These are phyloP conservation scores for Mortierella sp. DNA, from an alignment of 371 early-diverging fungal species.

Conservation along the genomic window DNA sequence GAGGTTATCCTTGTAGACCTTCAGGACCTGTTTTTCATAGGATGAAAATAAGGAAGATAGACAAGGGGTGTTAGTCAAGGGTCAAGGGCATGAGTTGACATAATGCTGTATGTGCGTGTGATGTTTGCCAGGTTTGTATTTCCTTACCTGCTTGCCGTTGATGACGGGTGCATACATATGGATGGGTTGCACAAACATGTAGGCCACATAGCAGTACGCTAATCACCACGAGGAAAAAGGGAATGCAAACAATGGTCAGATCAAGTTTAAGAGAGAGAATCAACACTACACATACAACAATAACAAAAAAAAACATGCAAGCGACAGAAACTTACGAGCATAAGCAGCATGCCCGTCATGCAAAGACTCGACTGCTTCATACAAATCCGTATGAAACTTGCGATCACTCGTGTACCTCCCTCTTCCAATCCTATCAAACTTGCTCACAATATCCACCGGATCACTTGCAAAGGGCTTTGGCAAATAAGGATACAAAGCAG, in stretches of 20 bases:
- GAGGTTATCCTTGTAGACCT: slow-evolving; percentile 15
- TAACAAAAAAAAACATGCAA: background rate
- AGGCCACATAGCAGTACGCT: slow-evolving; percentile 17
- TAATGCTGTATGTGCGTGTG: background rate
- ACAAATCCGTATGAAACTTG: slow-evolving; percentile 15
- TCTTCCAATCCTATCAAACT: background rate
- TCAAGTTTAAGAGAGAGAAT: background rate
- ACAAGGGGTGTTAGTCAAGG: background rate
- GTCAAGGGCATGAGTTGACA: background rate
- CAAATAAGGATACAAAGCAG: background rate
- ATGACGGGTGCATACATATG: slow-evolving; percentile 25
- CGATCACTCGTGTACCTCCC: background rate
- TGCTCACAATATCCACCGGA: background rate
- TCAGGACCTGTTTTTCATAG: background rate
- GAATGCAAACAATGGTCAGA: background rate
- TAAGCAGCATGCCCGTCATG: slow-evolving; percentile 21
- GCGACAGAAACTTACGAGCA: background rate
- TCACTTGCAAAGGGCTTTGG: background rate
- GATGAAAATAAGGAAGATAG: background rate
- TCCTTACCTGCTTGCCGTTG: slow-evolving; percentile 19
- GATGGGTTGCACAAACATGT: slow-evolving; percentile 20
- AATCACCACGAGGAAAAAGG: background rate
- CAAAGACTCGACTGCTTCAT: slow-evolving; percentile 8
- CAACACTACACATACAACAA: background rate
- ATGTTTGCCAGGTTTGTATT: too few species aligned